Evolutionary conservation across 352 stramenopile species (phyloP).

Genomic region (Phytopythium mirpurense): DNA sequence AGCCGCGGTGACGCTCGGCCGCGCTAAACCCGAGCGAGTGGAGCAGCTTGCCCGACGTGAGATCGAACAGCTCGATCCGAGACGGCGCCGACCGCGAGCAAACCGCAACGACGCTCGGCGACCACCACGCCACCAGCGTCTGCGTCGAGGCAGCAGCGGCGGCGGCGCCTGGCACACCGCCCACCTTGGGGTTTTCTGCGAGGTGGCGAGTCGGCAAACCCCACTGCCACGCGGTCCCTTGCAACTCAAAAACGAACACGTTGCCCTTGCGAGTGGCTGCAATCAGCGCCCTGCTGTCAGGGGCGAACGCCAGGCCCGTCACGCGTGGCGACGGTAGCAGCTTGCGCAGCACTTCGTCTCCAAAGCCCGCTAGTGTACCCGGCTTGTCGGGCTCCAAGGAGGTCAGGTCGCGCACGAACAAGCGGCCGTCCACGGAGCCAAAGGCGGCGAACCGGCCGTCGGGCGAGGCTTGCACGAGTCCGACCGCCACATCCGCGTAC

Average conservation of each 20-base stretch:
- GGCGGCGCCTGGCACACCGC: conserved; percentile 10
- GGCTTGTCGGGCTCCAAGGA: conserved; percentile 1
- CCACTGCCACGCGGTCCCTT: conserved; percentile 19
- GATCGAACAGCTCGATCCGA: conserved; percentile 44
- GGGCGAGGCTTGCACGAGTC: conserved; percentile 31
- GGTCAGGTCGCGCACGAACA: conserved; percentile 33
- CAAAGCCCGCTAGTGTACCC: conserved; percentile 12
- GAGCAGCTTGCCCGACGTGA: conserved; percentile 28
- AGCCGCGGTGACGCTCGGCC: neutral
- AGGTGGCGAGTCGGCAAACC: conserved; percentile 22
- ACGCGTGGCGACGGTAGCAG: conserved; percentile 48
- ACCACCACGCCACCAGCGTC: conserved; percentile 53
- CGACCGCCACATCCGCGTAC: conserved; percentile 27
- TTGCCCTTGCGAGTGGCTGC: conserved; percentile 59
- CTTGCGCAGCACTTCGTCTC: conserved; percentile 17
- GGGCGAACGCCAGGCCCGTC: conserved; percentile 47
- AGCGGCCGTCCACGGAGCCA: conserved; percentile 43
- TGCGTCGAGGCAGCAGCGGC: conserved; percentile 21
- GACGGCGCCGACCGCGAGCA: conserved; percentile 26
- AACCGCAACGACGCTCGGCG: conserved; percentile 32
- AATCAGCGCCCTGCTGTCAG: conserved; percentile 20
- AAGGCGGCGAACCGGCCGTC: conserved; percentile 27
- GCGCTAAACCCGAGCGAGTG: conserved; percentile 34
- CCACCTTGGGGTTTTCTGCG: conserved; percentile 35
- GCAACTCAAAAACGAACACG: conserved; percentile 39